Evolutionary conservation across 2,329 filamentous ascomycete genomes (phyloP).

Genomic region (Talaromyces funiculosus): DNA sequence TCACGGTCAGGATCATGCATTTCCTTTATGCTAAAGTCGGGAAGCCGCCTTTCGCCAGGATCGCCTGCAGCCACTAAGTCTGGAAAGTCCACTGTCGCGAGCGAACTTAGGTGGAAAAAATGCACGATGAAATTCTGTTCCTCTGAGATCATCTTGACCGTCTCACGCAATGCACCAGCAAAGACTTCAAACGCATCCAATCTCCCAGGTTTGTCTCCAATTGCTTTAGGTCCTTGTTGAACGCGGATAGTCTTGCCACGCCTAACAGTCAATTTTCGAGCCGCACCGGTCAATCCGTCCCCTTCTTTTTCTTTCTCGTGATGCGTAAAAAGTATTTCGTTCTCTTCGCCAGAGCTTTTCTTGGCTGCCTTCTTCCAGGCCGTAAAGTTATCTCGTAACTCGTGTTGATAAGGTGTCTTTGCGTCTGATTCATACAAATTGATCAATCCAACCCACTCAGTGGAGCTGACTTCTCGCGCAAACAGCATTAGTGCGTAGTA

Average conservation of each 20-base stretch:
- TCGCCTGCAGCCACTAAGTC: constrained; percentile 64
- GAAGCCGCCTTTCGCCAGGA: constrained; percentile 64
- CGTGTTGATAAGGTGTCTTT: constrained; percentile 69
- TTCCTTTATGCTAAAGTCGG: constrained; percentile 67
- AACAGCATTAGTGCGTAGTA: constrained; percentile 86
- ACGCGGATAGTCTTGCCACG: constrained; percentile 68
- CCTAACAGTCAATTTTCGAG: constrained; percentile 88
- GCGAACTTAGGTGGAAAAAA: constrained; percentile 89
- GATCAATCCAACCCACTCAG: constrained; percentile 75
- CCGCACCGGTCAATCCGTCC: constrained; percentile 61
- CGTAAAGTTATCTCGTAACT: constrained; percentile 71
- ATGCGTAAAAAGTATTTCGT: constrained; percentile 80
- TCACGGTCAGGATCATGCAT: constrained; percentile 84
- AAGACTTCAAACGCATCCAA: constrained; percentile 78
- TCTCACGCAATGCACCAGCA: constrained; percentile 70
- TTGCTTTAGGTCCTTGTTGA: constrained; percentile 40
- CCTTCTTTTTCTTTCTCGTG: constrained; percentile 84
- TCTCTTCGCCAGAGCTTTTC: constrained; percentile 70
- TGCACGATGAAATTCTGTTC: constrained; percentile 98
- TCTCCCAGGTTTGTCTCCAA: constrained; percentile 55
- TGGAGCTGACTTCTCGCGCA: constrained; percentile 72
- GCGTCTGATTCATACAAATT: constrained; percentile 74
- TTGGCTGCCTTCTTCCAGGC: constrained; percentile 75
- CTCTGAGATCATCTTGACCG: constrained; percentile 75
- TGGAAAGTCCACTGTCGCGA: constrained; percentile 74